Percentiles rank a stretch among this genome's conserved stretches.
Conservation (phyloP, 306 rosid species). For the Cucumis hystrix region DNA sequence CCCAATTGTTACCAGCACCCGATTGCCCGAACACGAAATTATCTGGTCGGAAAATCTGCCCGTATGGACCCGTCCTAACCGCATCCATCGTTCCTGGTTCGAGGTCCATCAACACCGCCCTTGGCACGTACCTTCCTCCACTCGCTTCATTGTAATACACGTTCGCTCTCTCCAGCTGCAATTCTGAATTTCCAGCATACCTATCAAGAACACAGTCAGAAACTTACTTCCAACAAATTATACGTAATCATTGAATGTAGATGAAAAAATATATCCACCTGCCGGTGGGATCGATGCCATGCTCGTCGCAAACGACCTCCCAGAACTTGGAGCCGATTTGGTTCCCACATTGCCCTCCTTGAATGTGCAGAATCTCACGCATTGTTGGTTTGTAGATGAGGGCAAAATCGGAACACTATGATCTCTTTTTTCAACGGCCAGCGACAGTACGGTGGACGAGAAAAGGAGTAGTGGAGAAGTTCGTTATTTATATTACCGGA, state of each 20-base stretch:
- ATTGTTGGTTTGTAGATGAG: conserved; percentile 6
- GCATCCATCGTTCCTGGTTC: conserved; percentile 80
- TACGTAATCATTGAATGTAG: too few relatives aligned
- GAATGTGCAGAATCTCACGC: conserved; percentile 74
- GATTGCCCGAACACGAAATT: conserved; percentile 42
- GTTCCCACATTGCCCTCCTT: conserved; percentile 73
- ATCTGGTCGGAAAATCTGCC: conserved; percentile 61
- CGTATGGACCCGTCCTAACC: conserved; percentile 40
- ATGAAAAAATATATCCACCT: neutral
- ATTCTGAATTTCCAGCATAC: conserved; percentile 28
- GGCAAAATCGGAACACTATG: neutral
- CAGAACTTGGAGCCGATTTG: conserved; percentile 59
- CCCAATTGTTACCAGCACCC: neutral
- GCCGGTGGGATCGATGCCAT: conserved; percentile 44
- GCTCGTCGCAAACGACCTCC: conserved; percentile 61
- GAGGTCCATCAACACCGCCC: conserved; percentile 74
- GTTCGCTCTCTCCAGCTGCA: conserved; percentile 42
- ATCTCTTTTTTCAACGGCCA: conserved; percentile 9
- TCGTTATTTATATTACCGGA: conserved; percentile 18
- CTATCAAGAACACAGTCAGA: neutral
- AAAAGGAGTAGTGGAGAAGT: neutral
- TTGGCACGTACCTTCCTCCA: conserved; percentile 52
- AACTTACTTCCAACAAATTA: too few relatives aligned
- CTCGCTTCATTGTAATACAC: conserved; percentile 51
- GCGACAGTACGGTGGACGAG: neutral